Evolutionary conservation across 176 grass and related monocot genomes (phyloP).

Genomic region (Carex littledalei): DNA sequence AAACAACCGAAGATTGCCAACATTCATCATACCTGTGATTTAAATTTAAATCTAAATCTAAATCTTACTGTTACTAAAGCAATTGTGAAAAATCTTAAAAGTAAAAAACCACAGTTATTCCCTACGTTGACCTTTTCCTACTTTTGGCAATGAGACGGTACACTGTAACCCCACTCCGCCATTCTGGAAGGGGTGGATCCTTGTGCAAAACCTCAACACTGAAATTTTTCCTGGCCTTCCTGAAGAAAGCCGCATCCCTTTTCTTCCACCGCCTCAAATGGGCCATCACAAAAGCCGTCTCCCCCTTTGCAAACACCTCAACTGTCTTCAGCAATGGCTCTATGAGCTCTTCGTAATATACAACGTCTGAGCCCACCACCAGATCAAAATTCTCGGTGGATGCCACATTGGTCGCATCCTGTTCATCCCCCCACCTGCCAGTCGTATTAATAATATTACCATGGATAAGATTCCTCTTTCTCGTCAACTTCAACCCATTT

Average conservation of each 20-base stretch:
- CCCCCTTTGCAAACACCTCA: conserved; percentile 59
- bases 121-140: neutral
- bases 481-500: neutral
- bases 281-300: conserved; percentile 70
- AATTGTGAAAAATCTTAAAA: neutral
- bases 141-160: conserved; percentile 60
- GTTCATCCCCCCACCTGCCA: conserved; percentile 1
- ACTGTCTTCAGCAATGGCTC: conserved; percentile 75
- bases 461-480: neutral
- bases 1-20: no score
- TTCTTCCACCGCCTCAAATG: conserved; percentile 96
- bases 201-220: conserved; percentile 56
- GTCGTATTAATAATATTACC: neutral
- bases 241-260: conserved; percentile 75
- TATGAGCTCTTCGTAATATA: conserved; percentile 78
- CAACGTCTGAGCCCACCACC: conserved; percentile 69
- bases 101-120: neutral
- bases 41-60: neutral
- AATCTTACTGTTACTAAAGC: neutral
- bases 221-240: conserved; percentile 69
- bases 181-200: conserved; percentile 54
- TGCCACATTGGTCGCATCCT: neutral
- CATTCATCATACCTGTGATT: no score
- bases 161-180: conserved; percentile 50
- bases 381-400: conserved; percentile 43